Evolutionary conservation across 805 yeast species (phyloP).

Genomic region (Ogataea ganodermae): DNA sequence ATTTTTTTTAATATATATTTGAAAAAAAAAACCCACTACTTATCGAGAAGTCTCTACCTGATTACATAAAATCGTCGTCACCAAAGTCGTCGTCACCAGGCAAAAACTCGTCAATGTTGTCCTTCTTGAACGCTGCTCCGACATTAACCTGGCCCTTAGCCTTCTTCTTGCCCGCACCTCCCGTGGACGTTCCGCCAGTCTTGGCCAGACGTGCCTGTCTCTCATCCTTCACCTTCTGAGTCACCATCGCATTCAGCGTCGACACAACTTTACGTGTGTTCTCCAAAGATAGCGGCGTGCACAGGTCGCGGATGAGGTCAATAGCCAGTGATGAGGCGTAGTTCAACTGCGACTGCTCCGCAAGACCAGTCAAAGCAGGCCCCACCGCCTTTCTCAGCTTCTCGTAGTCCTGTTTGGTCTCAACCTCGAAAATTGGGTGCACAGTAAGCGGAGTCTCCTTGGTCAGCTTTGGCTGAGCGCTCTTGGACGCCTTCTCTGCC

Average conservation of each 20-base stretch:
- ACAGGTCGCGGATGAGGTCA: constrained; percentile 82
- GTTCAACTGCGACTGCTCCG: constrained; percentile 61
- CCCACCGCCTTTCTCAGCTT: constrained; percentile 73
- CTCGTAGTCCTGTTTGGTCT: constrained; percentile 75
- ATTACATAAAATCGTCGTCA: constrained; percentile 82
- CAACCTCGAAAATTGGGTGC: constrained; percentile 85
- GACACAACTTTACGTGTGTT: constrained; percentile 82
- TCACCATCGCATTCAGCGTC: constrained; percentile 76
- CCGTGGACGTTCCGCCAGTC: constrained; percentile 82
- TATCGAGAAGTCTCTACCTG: background rate
- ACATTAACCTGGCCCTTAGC: constrained; percentile 78
- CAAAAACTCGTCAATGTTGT: constrained; percentile 53
- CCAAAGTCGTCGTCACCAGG: constrained; percentile 58
- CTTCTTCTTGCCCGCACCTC: constrained; percentile 96
- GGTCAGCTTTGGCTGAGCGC: constrained; percentile 43
- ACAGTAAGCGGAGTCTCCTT: constrained; percentile 66
- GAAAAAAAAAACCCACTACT: background rate
- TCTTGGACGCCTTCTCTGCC: constrained; percentile 49
- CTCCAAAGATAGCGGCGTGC: constrained; percentile 79
- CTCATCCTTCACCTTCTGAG: constrained; percentile 87
- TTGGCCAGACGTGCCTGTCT: constrained; percentile 82
- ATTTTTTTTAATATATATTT: background rate
- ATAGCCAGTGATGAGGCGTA: constrained; percentile 77
- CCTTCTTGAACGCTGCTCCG: constrained; percentile 62
- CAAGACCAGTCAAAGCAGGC: constrained; percentile 59